These are phyloP conservation scores for Quercus gilva DNA, from an alignment of 306 rosid species.

Conservation along the genomic window DNA sequence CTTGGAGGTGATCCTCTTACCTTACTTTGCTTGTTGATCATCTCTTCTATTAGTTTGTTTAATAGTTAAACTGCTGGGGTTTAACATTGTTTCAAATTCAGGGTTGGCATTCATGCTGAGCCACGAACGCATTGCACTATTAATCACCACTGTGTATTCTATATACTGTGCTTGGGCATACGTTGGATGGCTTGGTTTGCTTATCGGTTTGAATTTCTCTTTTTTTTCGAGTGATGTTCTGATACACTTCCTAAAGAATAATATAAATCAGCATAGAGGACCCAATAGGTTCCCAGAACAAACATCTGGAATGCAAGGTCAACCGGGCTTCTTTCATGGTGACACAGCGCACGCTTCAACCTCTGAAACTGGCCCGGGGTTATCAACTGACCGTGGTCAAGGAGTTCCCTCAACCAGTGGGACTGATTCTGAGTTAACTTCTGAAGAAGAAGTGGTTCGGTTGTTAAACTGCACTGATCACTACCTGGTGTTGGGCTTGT, in stretches of 20 bases:
- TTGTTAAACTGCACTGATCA: constrained; percentile 88
- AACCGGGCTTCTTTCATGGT: constrained; percentile 57
- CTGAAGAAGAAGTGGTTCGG: constrained; percentile 94
- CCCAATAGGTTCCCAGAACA: constrained; percentile 56
- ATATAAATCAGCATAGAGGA: constrained; percentile 63
- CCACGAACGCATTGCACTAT: constrained; percentile 74
- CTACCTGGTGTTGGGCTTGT: constrained; percentile 78
- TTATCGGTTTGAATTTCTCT: constrained; percentile 73
- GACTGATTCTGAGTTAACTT: constrained; percentile 67
- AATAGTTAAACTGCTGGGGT: constrained; percentile 26
- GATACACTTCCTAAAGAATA: constrained; percentile 78
- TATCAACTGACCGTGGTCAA: constrained; percentile 59
- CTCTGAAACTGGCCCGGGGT: constrained; percentile 66
- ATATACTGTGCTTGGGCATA: constrained; percentile 81
- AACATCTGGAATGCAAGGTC: constrained; percentile 73
- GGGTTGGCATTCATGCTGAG: constrained; percentile 75
- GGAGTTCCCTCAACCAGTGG: constrained; percentile 93
- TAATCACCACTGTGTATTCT: constrained; percentile 69
- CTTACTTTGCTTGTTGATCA: constrained; percentile 17
- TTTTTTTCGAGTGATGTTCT: constrained; percentile 84
- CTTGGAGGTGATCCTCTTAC: constrained; percentile 75
- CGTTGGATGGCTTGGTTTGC: constrained; percentile 90
- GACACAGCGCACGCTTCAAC: constrained; percentile 58
- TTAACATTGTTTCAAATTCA: constrained; percentile 39
- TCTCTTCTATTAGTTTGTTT: constrained; percentile 17